Base-by-base conservation (phyloP, 179 eudicot species). In the Heliamphora pulchella region DNA sequence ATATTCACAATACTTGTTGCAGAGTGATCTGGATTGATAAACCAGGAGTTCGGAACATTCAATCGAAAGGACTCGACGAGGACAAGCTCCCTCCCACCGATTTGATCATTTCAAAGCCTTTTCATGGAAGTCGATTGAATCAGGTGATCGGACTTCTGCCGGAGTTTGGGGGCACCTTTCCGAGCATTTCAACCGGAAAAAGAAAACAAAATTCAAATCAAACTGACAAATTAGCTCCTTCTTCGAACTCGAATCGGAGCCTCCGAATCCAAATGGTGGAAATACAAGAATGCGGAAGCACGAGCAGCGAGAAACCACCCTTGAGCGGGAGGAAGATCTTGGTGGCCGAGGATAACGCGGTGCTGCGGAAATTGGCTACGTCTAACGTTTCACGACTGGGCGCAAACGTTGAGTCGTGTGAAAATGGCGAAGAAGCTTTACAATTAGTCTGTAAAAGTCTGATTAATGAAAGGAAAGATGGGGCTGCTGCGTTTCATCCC, bases 1-100 rank as follows among this genome's bases (percentile, higher is more conserved):
- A 87, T 66, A 71, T 87, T 7, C 53, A 66, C 9, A 71, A 77
- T 43, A 80, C 80, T 54, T 79, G 85, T 74, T 83, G 41, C 67
- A 88, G 89, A 80, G 90, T 94, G 1, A 87, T 94, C 58, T 96
- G 99, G 99, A 73, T 96, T 10, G 91, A 88, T 66, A 83, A 79
- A 41, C 88, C 89, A 1, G 89, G 86, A 44, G 86, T 86, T 4
- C 79, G 65, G 13, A 81, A 72, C 79, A 87, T 81, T 14, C 83
- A 87, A 51, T 85, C 82, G 9, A 82, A 79, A 9, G 90, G 90
- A 53, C 85, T 91, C 4, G 71, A 86, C 54, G 88, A 87, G 51
- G 90, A 85, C 71, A 84, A 82, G 74, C 88, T 93, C 17, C 89
- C 96, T 17, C 54, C 76, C 3, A 81, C 83, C 0, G 98, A 96